Evolutionary conservation across 805 yeast genomes (phyloP).

Genomic region (Vanderwaltozyma yarrowii): DNA sequence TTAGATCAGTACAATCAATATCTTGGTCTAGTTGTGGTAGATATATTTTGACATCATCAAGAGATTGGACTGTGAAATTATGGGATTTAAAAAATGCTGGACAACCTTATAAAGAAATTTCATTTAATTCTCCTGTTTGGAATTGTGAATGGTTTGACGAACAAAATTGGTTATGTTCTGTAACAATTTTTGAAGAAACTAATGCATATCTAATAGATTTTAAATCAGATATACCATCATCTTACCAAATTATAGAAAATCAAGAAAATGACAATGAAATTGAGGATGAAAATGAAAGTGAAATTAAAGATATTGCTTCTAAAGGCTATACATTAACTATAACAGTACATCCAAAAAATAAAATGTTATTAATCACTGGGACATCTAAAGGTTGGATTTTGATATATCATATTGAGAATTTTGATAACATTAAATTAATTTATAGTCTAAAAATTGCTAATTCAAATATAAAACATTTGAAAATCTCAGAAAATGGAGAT

Average conservation of each 20-base stretch:
- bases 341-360: conserved; percentile 23
- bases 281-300: conserved; percentile 8
- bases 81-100: conserved; percentile 57
- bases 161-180: conserved; percentile 36
- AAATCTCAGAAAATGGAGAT: conserved; percentile 46
- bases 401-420: conserved; percentile 28
- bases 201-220: conserved; percentile 32
- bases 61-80: conserved; percentile 72
- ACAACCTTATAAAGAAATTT: conserved; percentile 33
- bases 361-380: conserved; percentile 53
- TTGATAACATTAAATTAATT: conserved; percentile 26
- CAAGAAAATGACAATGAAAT: conserved; percentile 21
- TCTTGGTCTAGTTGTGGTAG: conserved; percentile 70
- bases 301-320: conserved; percentile 1
- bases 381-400: conserved; percentile 74
- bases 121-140: conserved; percentile 70
- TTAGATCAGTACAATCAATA: conserved; percentile 59
- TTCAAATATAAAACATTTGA: conserved; percentile 61
- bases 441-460: conserved; percentile 49
- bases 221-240: conserved; percentile 1
- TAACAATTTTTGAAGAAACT: conserved; percentile 53
- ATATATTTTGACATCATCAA: conserved; percentile 56
- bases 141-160: conserved; percentile 26
- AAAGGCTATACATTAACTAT: conserved; percentile 22
- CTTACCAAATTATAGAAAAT: not conserved